Conservation (phyloP, 257 asterid species). For the Osmanthus fragrans region DNA sequence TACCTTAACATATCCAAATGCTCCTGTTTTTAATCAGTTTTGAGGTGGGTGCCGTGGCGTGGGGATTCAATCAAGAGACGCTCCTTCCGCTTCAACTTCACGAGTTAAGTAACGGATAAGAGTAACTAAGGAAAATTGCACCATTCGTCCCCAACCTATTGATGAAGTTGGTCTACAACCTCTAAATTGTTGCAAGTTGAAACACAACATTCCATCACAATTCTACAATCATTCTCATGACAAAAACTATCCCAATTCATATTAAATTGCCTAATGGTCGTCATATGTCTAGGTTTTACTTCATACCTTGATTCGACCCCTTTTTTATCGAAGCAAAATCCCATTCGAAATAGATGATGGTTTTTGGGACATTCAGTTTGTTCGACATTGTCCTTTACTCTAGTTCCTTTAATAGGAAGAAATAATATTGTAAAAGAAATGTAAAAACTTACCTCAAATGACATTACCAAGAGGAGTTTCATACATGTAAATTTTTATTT, state of each 20-base stretch:
- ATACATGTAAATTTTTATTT: too few species aligned
- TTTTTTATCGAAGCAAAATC: not conserved
- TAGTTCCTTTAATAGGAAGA: too few species aligned
- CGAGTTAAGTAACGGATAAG: not conserved
- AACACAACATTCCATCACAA: not conserved
- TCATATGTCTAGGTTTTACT: too few species aligned
- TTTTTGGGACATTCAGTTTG: too few species aligned
- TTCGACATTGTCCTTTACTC: not conserved
- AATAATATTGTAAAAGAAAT: too few species aligned
- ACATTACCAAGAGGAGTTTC: too few species aligned
- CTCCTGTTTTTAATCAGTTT: not conserved
- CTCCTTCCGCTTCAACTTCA: constrained; percentile 1
- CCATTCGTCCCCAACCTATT: not conserved
- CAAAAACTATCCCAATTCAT: too few species aligned
- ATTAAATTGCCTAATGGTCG: too few species aligned
- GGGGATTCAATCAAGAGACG: not conserved
- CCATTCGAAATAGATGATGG: not conserved
- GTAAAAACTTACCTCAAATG: not conserved
- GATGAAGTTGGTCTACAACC: not conserved
- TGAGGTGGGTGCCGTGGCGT: not conserved
- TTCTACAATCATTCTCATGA: too few species aligned
- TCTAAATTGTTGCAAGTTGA: not conserved
- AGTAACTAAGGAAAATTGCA: not conserved
- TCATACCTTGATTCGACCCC: too few species aligned
- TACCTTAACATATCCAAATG: not conserved